Conservation (phyloP, 306 rosid species). For the Acacia melanoxylon region DNA sequence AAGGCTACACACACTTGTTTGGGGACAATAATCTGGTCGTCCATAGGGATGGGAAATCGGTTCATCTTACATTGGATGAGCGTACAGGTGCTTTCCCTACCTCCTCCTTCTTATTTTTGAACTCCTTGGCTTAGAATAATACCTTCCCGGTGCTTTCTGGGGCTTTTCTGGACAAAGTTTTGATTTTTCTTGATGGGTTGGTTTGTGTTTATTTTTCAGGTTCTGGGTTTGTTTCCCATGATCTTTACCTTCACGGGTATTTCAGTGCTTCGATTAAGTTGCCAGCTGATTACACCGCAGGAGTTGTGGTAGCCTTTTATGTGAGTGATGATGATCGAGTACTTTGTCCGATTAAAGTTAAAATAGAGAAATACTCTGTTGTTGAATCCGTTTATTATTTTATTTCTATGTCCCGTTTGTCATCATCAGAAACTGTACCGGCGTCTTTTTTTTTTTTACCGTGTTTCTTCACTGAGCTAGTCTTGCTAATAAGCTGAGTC, state of each 20-base stretch:
- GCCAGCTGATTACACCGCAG: conserved; percentile 94
- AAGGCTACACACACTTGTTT: conserved; percentile 77
- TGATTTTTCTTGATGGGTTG: background rate
- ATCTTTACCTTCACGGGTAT: conserved; percentile 82
- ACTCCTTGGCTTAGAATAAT: background rate
- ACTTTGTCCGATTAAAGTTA: background rate
- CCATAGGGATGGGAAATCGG: conserved; percentile 75
- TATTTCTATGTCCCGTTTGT: background rate
- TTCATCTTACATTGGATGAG: conserved; percentile 80
- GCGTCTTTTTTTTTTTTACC: background rate
- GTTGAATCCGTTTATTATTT: background rate
- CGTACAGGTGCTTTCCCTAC: conserved; percentile 57
- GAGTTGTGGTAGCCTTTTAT: conserved; percentile 95
- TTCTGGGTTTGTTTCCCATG: conserved; percentile 96
- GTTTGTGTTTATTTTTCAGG: conserved; percentile 47
- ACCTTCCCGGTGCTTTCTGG: conserved; percentile 21
- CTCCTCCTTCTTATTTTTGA: background rate
- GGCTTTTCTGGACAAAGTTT: background rate
- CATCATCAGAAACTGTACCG: background rate
- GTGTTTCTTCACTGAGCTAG: background rate
- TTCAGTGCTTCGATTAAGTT: conserved; percentile 92
- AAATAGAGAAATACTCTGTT: background rate
- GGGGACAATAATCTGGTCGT: conserved; percentile 73
- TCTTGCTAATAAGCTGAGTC: background rate
- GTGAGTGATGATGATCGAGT: conserved; percentile 59